phyloP scores from a whole-genome alignment of 1,284 basidiomycete species.

The Malassezia obtusa region DNA sequence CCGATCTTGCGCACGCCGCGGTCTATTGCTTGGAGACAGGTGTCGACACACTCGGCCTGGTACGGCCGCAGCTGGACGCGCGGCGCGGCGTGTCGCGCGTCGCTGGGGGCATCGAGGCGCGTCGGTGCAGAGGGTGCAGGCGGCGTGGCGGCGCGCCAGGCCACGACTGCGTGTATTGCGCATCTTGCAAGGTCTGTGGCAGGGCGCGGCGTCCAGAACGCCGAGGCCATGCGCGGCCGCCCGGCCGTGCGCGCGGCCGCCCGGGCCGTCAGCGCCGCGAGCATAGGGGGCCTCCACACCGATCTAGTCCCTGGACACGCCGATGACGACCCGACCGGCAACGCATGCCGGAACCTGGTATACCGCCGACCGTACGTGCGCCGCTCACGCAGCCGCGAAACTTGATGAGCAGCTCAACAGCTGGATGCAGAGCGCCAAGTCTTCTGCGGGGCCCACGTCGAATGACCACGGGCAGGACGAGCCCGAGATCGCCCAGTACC shows the following conservation, averaged over 20 bases:
- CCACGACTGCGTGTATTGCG: no score
- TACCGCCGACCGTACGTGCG: slow-evolving; percentile 3
- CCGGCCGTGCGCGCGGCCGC: no score
- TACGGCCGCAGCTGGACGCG: slow-evolving; percentile 60
- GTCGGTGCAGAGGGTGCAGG: no score
- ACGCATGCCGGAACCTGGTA: slow-evolving; percentile 18
- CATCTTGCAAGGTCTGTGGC: no score
- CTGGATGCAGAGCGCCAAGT: neutral
- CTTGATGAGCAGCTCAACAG: neutral
- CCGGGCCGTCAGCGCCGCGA: no score
- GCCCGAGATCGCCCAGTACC: slow-evolving; percentile 5
- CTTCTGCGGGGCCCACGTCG: neutral
- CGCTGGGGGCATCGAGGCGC: neutral
- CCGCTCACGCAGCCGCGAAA: neutral
- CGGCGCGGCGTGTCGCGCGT: no score
- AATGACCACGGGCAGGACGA: neutral
- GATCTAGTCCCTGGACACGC: neutral
- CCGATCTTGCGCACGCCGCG: slow-evolving; percentile 65
- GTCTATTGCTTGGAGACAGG: slow-evolving; percentile 64
- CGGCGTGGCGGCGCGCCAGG: no score
- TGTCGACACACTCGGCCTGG: slow-evolving; percentile 71
- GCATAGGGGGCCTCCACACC: neutral
- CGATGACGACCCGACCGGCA: neutral
- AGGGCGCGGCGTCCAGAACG: no score
- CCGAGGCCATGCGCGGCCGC: no score